phyloP scores from a whole-genome alignment of 495 filamentous ascomycete genomes.

The Penicillium subrubescens region DNA sequence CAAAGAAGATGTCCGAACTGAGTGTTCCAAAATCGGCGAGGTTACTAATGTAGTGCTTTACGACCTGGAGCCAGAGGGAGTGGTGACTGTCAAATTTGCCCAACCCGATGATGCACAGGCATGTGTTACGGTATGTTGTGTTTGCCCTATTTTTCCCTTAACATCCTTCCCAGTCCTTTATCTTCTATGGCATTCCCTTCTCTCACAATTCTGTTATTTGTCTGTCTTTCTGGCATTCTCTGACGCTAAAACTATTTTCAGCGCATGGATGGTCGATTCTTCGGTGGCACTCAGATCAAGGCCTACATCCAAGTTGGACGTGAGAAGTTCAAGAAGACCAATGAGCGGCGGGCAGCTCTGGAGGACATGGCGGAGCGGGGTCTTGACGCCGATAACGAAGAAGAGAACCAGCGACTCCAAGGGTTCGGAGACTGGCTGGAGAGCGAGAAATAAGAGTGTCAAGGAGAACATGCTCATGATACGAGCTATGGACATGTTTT shows the following conservation, averaged over 20 bases:
- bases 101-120: slow-evolving; percentile 68
- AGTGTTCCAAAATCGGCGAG: slow-evolving; percentile 81
- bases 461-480: background rate
- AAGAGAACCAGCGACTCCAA: slow-evolving; percentile 50
- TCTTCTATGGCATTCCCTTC: background rate
- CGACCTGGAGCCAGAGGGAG: slow-evolving; percentile 83
- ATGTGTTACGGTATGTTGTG: slow-evolving; percentile 62
- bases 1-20: slow-evolving; percentile 89
- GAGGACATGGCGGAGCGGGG: slow-evolving; percentile 49
- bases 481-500: background rate
- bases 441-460: slow-evolving; percentile 13
- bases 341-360: slow-evolving; percentile 45
- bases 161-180: background rate
- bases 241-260: slow-evolving; percentile 22
- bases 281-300: slow-evolving; percentile 70
- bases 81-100: slow-evolving; percentile 79
- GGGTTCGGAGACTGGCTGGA: slow-evolving; percentile 61
- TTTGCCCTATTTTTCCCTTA: background rate
- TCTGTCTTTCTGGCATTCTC: background rate
- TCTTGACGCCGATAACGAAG: slow-evolving; percentile 46
- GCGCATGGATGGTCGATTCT: slow-evolving; percentile 80
- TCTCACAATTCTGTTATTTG: background rate
- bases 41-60: slow-evolving; percentile 91
- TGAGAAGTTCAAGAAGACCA: slow-evolving; percentile 76
- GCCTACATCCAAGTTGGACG: slow-evolving; percentile 75